Evolutionary conservation across 2,329 filamentous ascomycete species (phyloP).

Genomic region (Davidsoniella neocaledoniae): DNA sequence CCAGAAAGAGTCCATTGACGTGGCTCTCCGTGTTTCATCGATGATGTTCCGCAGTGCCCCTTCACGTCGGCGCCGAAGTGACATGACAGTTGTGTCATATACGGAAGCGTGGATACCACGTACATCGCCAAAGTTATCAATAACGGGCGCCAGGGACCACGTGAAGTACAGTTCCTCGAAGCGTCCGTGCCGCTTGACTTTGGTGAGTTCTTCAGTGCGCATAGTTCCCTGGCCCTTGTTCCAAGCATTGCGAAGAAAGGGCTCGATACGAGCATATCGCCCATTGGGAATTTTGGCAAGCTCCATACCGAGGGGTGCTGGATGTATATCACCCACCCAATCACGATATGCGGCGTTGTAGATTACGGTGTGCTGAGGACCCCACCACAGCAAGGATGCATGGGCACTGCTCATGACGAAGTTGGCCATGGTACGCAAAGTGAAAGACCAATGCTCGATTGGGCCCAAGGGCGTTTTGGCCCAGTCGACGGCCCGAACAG

Average conservation of each 20-base stretch:
- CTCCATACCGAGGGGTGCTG: slow-evolving; percentile 53
- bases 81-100: slow-evolving; percentile 65
- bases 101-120: slow-evolving; percentile 64
- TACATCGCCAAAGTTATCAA: slow-evolving; percentile 57
- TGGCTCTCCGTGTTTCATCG: slow-evolving; percentile 55
- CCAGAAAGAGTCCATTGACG: slow-evolving; percentile 61
- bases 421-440: slow-evolving; percentile 64
- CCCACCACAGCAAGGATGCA: slow-evolving; percentile 67
- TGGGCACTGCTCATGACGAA: slow-evolving; percentile 66
- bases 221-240: slow-evolving; percentile 61
- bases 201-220: slow-evolving; percentile 68
- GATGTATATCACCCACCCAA: slow-evolving; percentile 63
- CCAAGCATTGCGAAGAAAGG: slow-evolving; percentile 50
- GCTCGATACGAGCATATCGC: slow-evolving; percentile 55
- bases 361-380: slow-evolving; percentile 46
- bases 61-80: slow-evolving; percentile 67
- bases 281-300: slow-evolving; percentile 56
- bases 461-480: slow-evolving; percentile 54
- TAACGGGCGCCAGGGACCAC: slow-evolving; percentile 64
- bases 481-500: slow-evolving; percentile 60
- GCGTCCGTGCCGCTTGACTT: slow-evolving; percentile 51
- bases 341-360: slow-evolving; percentile 61
- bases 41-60: slow-evolving; percentile 61
- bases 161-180: slow-evolving; percentile 71
- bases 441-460: slow-evolving; percentile 54